Conservation (phyloP, 2,329 filamentous ascomycete genomes). For the Bipolaris bicolor region DNA sequence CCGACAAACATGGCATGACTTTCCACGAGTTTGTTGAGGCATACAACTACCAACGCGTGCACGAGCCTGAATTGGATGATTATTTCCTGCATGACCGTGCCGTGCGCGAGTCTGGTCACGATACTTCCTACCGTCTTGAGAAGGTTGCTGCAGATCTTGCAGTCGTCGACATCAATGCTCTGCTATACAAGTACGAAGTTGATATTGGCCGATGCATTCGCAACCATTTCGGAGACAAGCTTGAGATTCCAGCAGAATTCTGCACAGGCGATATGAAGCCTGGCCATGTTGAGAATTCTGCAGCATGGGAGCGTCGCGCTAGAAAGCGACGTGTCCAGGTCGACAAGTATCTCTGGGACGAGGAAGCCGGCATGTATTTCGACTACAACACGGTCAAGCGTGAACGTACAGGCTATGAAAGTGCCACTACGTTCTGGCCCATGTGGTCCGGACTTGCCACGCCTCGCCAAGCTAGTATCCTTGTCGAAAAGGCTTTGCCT, state of each 20-base stretch:
- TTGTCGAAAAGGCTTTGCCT: constrained; percentile 82
- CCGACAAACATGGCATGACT: constrained; percentile 79
- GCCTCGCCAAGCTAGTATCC: constrained; percentile 80
- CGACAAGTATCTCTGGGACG: constrained; percentile 93
- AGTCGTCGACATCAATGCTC: constrained; percentile 91
- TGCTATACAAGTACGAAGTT: constrained; percentile 95
- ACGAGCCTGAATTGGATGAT: constrained; percentile 87
- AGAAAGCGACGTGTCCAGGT: constrained; percentile 83
- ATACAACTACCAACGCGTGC: constrained; percentile 77
- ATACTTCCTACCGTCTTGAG: constrained; percentile 93
- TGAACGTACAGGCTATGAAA: constrained; percentile 83
- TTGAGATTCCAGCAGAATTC: constrained; percentile 84
- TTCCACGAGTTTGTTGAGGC: constrained; percentile 85
- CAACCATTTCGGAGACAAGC: constrained; percentile 79
- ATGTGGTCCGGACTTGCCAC: constrained; percentile 93
- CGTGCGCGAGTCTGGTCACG: constrained; percentile 94
- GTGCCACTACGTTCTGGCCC: constrained; percentile 93
- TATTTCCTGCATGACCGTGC: constrained; percentile 97
- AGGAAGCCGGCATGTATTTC: constrained; percentile 93
- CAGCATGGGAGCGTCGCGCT: constrained; percentile 87
- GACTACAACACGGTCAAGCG: constrained; percentile 90
- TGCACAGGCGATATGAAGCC: constrained; percentile 69
- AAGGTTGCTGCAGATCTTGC: constrained; percentile 80
- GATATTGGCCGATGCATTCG: constrained; percentile 90
- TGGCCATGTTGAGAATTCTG: constrained; percentile 78